phyloP scores from a whole-genome alignment of 108 stramenopile species.

The Licmophora abbreviata region DNA sequence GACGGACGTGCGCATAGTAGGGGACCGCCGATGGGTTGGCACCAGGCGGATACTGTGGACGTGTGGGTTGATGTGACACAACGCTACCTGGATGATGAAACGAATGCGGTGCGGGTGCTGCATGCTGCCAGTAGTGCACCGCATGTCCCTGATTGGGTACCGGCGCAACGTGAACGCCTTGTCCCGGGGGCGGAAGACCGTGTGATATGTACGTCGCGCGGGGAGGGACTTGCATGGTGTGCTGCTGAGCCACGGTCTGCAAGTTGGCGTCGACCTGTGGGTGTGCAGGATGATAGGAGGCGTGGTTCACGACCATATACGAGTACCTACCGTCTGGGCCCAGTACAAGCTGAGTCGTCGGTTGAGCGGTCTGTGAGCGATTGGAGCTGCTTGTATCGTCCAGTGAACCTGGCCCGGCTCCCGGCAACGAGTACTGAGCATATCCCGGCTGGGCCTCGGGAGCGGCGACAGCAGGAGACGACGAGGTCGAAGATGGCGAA shows the following conservation, averaged over 20 bases:
- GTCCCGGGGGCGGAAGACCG: no score
- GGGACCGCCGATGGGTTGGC: neutral
- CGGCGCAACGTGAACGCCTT: neutral
- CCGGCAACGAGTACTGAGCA: no score
- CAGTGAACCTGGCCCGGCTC: no score
- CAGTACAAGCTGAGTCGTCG: conserved; percentile 45
- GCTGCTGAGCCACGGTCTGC: neutral
- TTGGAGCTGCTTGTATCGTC: no score
- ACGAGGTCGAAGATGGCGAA: neutral
- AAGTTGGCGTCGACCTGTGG: neutral
- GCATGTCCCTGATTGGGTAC: neutral
- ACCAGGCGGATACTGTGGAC: neutral
- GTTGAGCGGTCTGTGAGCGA: no score
- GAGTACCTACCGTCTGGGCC: conserved; percentile 74
- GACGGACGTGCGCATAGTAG: neutral
- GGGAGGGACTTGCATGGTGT: neutral
- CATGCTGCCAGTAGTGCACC: conserved; percentile 4
- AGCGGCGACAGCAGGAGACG: conserved; percentile 4
- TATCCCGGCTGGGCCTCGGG: conserved; percentile 10
- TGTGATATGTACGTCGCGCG: neutral
- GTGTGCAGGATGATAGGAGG: neutral
- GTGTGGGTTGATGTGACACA: neutral
- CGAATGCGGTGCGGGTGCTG: neutral
- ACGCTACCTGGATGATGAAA: neutral
- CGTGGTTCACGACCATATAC: conserved; percentile 35